Base-by-base conservation (phyloP, 139 green algal genomes). In the Zygnema cylindricum region DNA sequence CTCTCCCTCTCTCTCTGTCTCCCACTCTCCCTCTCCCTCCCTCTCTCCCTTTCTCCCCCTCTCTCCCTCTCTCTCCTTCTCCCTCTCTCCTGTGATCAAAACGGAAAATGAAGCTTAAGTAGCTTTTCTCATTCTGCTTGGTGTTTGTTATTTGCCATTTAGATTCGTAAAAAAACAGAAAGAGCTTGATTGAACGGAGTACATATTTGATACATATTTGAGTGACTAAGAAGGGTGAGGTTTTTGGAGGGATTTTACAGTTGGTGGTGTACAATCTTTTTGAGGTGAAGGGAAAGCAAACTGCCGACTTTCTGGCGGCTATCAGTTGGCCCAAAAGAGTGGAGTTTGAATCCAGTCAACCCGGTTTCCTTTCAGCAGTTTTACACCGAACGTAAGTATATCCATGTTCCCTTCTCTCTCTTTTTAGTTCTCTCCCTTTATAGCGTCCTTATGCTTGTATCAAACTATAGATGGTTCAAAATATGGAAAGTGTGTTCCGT, bases 261-360 rank as follows among this genome's bases (percentile, higher is more conserved):
- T 21, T 81, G 21, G 73, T 81, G 21, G 35, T 81, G 73, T 16
- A 33, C 21, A 81, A 81, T 40, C 73, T 81, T 35, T 22, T 81
- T 21, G 23, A 81, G 73, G 73, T 81, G 21, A 40, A 16, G 21
- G 43, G 23, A 35, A 21, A 81, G 73, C 23, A 35, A 16, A 81
- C 73, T 35, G 73, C 73, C 73, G 43, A 81, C 73, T 22, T 81
- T 16, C 35, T 81, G 73, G 73, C 30, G 73, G 22, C 73, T 21
- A 43, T 81, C 23, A 54, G 21, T 21, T 81, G 73, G 73, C 73
- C 73, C 21, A 21, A 43, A 40, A 35, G 73, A 35, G 73, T 81
- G 21, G 73, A 81, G 73, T 81, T 81, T 40, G 35, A 81, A 40
- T 81, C 73, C 21, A 33, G 21, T 21, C 21, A 81, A 40, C 21